Conservation (phyloP, 2,329 filamentous ascomycete species). For the Diaporthe ampelina region DNA sequence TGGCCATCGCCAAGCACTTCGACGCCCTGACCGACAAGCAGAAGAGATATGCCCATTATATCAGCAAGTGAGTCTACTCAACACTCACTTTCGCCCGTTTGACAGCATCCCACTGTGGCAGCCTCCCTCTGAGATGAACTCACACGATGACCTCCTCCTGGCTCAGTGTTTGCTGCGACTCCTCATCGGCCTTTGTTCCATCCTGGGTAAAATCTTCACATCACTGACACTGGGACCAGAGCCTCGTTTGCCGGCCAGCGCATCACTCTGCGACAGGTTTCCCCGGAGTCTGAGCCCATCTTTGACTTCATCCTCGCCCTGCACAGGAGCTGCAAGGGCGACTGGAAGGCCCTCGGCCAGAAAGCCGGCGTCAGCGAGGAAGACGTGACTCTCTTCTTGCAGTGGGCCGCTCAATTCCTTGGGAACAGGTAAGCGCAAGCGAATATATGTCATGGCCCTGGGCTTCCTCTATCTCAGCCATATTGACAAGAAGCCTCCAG, state of each 20-base stretch:
- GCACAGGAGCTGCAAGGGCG: conserved; percentile 74
- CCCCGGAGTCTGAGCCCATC: conserved; percentile 84
- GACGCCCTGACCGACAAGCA: conserved; percentile 80
- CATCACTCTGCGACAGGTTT: conserved; percentile 84
- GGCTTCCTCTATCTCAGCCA: too few relatives aligned
- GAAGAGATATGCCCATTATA: conserved; percentile 92
- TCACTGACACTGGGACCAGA: conserved; percentile 57
- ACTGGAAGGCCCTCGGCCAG: conserved; percentile 77
- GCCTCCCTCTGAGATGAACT: conserved; percentile 32
- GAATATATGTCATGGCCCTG: too few relatives aligned
- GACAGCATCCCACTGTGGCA: not conserved
- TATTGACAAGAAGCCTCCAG: conserved; percentile 56
- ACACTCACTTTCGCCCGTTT: not conserved
- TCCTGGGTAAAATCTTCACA: not conserved
- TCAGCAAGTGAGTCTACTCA: conserved; percentile 75
- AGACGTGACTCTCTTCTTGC: conserved; percentile 77
- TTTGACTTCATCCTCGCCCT: conserved; percentile 85
- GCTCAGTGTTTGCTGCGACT: not conserved
- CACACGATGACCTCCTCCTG: not conserved
- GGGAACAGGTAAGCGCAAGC: conserved; percentile 23
- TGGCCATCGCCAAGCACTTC: conserved; percentile 95
- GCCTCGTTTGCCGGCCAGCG: conserved; percentile 83
- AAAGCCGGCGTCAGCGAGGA: conserved; percentile 75
- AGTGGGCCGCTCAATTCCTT: conserved; percentile 84
- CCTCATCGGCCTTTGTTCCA: not conserved